Base-by-base conservation (phyloP, 108 stramenopile species). In the Mediolabrus comicus region DNA sequence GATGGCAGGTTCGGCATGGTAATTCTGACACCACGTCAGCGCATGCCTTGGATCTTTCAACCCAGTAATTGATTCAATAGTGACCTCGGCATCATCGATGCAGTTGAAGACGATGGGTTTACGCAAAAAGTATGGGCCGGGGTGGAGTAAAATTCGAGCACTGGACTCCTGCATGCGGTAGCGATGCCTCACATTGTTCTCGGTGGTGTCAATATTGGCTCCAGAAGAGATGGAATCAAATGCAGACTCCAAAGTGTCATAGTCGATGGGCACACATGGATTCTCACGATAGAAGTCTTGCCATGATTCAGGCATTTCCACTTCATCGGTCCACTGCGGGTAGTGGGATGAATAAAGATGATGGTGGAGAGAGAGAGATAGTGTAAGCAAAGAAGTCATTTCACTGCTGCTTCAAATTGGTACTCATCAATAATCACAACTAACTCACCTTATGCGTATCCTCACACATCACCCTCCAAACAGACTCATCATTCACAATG, bases 181-280 rank as follows among this genome's bases (percentile, higher is more conserved):
- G 10, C 39, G 32, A 3, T 72, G 61, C 13, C 30, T n/a, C 27
- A 78, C 67, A 43, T 67, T 56, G 53, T 63, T 64, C 14, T 54
- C 69, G 33, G 22, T 71, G 29, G 10, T 52, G 1, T 67, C 39
- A 16, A 8, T 41, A 1, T 54, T 31, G 25, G 61, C 52, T 11
- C 64, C 79, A 24, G 68, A 68, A 11, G 67, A 70, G 16, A 68
- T 64, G 5, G 65, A 41, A 14, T 69, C 77, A 46, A 90, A 62
- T 25, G 89, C 92, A 19, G 61, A 46, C 28, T 65, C 59, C 43
- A 92, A 71, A 17, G 84, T 77, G n/a, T 86, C 65, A 67, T 79
- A 92, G 55, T 92, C 92, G 36, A 87, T 57, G 9, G 92, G 92
- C 24, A 92, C 84, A 53, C 86, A 90, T 25, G 92, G 92, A 62